phyloP scores from a whole-genome alignment of 192 early-diverging fungal genomes.

The Backusella liffmaniae region DNA sequence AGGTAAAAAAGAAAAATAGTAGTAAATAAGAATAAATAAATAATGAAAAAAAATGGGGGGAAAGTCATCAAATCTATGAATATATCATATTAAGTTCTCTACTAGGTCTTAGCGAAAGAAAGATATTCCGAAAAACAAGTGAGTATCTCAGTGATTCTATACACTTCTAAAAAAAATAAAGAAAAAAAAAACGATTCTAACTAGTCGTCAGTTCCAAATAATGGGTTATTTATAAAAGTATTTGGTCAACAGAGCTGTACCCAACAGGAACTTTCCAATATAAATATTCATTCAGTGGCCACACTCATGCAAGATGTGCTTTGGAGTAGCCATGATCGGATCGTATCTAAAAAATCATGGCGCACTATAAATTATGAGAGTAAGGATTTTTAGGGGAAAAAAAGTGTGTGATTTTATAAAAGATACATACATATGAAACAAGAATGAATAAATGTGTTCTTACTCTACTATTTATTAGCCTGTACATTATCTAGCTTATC shows the following conservation, averaged over 20 bases:
- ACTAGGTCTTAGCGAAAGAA: constrained; percentile 28
- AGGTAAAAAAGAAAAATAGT: background rate
- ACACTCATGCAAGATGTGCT: constrained; percentile 34
- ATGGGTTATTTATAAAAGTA: constrained; percentile 31
- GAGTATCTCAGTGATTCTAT: background rate
- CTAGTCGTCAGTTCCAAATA: constrained; percentile 21
- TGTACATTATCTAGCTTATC: constrained; percentile 29
- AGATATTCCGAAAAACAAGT: constrained; percentile 34
- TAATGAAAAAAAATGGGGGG: background rate
- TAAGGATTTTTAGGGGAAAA: constrained; percentile 5
- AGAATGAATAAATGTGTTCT: background rate
- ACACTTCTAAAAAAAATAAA: background rate
- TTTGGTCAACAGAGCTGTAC: constrained; percentile 23
- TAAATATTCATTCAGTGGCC: constrained; percentile 28
- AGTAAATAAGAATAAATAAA: background rate
- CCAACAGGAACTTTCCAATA: constrained; percentile 13
- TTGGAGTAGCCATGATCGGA: constrained; percentile 28
- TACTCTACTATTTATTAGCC: constrained; percentile 8
- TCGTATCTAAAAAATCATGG: constrained; percentile 33
- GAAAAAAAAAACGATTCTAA: background rate
- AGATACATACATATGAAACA: background rate
- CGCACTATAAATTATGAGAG: constrained; percentile 35
- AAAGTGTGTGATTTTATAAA: background rate
- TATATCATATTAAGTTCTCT: background rate
- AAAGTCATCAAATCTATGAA: background rate